These are phyloP conservation scores for Aspergillus vadensis DNA, from an alignment of 2,329 filamentous ascomycete species.

Conservation along the genomic window DNA sequence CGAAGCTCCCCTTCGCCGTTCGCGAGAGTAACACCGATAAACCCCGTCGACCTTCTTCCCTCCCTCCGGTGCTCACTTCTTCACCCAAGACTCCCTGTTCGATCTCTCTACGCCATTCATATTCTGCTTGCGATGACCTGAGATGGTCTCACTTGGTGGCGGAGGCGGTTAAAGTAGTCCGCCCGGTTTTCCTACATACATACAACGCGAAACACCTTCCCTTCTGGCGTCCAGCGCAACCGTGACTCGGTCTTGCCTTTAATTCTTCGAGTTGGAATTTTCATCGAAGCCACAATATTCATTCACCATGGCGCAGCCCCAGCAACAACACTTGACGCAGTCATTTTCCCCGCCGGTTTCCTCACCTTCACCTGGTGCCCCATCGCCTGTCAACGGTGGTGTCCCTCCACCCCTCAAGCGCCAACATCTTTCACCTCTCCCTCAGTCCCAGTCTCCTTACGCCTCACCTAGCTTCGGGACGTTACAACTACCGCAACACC, in stretches of 20 bases:
- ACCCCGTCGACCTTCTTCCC: slow-evolving; percentile 14
- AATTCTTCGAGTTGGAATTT: slow-evolving; percentile 6
- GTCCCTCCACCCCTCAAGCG: slow-evolving; percentile 73
- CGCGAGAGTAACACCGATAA: slow-evolving; percentile 15
- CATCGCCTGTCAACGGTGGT: slow-evolving; percentile 51
- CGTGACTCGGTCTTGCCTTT: slow-evolving; percentile 24
- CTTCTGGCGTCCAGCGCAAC: slow-evolving; percentile 20
- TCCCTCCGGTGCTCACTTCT: slow-evolving; percentile 16
- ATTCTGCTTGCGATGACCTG: slow-evolving; percentile 30
- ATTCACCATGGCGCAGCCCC: slow-evolving; percentile 62
- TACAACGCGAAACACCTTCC: slow-evolving; percentile 28
- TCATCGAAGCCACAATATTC: background rate
- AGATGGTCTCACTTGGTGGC: slow-evolving; percentile 42
- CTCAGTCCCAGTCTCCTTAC: slow-evolving; percentile 64
- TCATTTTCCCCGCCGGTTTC: slow-evolving; percentile 65
- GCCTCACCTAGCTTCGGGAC: slow-evolving; percentile 60
- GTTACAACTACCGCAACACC: slow-evolving; percentile 48
- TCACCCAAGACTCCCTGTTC: background rate
- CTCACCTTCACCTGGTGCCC: slow-evolving; percentile 62
- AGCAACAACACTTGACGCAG: slow-evolving; percentile 49
- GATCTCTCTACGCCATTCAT: background rate
- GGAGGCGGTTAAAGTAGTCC: slow-evolving; percentile 41
- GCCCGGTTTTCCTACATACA: slow-evolving; percentile 38
- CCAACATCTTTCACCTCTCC: slow-evolving; percentile 69
- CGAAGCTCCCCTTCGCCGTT: slow-evolving; percentile 26